Percentiles rank a stretch among this genome's conserved stretches.
Evolutionary conservation across 768 basidiomycete genomes (phyloP).

Genomic region (Tremella yokohamensis): DNA sequence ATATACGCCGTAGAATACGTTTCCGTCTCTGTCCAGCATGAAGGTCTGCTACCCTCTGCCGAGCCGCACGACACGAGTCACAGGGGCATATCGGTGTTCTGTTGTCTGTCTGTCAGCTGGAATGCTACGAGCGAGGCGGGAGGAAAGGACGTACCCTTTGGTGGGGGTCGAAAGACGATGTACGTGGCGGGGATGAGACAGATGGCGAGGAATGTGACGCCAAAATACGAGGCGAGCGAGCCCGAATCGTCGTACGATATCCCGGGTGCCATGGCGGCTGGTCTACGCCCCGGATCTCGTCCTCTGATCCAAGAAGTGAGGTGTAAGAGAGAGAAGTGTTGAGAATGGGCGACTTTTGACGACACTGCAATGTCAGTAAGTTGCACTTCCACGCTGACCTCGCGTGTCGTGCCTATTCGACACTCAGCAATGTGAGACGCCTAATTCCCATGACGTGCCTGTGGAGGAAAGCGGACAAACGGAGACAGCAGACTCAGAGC

Average conservation of each 20-base stretch:
- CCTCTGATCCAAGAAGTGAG: not conserved
- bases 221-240: conserved; percentile 62
- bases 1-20: conserved; percentile 54
- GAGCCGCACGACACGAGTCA: conserved; percentile 53
- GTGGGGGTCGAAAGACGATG: conserved; percentile 45
- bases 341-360: too few relatives aligned
- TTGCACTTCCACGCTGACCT: not conserved
- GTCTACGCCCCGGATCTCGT: too few relatives aligned
- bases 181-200: conserved; percentile 73
- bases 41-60: conserved; percentile 54
- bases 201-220: conserved; percentile 82
- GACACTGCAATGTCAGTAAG: not conserved
- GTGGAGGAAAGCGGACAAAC: not conserved
- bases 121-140: conserved; percentile 55
- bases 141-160: conserved; percentile 55
- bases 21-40: conserved; percentile 8
- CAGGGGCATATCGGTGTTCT: conserved; percentile 54
- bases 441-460: not conserved
- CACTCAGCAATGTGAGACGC: not conserved
- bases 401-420: not conserved
- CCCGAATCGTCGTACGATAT: conserved; percentile 53
- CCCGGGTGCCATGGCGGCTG: conserved; percentile 31
- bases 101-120: not conserved
- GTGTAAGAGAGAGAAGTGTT: not conserved
- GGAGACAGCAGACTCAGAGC: not conserved